phyloP scores from a whole-genome alignment of 345 rosid genomes.

The Trapa bicornis region DNA sequence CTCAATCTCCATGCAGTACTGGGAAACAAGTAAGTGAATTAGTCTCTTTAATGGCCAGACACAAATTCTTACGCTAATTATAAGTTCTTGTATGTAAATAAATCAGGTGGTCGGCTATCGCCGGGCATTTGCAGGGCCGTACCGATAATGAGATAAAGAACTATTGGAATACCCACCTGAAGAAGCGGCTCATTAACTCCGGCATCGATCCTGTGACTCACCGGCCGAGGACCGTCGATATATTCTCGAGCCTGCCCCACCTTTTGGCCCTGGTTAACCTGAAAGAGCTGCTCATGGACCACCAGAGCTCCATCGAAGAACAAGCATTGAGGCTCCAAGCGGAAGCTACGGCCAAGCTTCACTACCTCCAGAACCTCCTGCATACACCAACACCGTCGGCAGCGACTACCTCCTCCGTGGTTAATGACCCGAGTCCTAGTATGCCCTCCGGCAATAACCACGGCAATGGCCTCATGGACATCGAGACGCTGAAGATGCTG shows the following conservation, averaged over 20 bases:
- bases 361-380: constrained; percentile 39
- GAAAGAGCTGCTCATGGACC: constrained; percentile 37
- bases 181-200: constrained; percentile 52
- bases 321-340: constrained; percentile 39
- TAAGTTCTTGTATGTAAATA: background rate
- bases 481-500: constrained; percentile 26
- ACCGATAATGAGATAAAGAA: constrained; percentile 62
- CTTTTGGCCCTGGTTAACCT: constrained; percentile 49
- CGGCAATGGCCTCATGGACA: constrained; percentile 12
- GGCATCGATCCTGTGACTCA: constrained; percentile 63
- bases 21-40: constrained; percentile 25
- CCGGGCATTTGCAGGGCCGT: constrained; percentile 44
- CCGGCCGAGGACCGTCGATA: constrained; percentile 41
- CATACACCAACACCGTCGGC: constrained; percentile 16
- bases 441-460: constrained; percentile 7
- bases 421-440: background rate
- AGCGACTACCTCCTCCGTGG: background rate
- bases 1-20: constrained; percentile 67
- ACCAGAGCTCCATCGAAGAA: constrained; percentile 30
- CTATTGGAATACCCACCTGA: constrained; percentile 61
- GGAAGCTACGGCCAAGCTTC: constrained; percentile 30
- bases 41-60: too few relatives aligned
- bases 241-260: constrained; percentile 43
- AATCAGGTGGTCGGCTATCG: constrained; percentile 56
- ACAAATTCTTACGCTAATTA: constrained; percentile 4